Evolutionary conservation across 164 flowering plant species (phyloP).

Genomic region (Piper longum): DNA sequence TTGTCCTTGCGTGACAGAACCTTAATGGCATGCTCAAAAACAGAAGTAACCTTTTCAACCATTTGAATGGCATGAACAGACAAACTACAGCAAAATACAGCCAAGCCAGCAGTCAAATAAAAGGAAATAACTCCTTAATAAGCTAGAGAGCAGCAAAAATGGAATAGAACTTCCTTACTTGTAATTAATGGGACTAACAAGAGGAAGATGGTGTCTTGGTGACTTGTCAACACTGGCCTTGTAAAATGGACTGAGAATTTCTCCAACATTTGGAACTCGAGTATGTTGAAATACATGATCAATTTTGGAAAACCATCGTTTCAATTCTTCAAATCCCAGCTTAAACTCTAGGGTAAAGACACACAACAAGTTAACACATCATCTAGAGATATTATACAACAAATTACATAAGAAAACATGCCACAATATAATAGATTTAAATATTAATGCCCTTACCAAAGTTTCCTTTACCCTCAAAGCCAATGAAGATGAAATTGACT

Average conservation of each 20-base stretch:
- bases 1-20: slow-evolving; percentile 67
- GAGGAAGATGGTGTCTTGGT: slow-evolving; percentile 56
- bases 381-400: too few species aligned
- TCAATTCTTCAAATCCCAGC: slow-evolving; percentile 72
- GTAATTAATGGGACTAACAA: slow-evolving; percentile 66
- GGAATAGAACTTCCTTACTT: slow-evolving; percentile 34
- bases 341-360: slow-evolving; percentile 39
- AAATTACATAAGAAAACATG: too few species aligned
- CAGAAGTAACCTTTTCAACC: slow-evolving; percentile 83
- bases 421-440: too few species aligned
- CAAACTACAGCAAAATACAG: slow-evolving; percentile 27
- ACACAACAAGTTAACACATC: background rate
- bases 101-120: background rate
- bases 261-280: slow-evolving; percentile 62
- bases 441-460: slow-evolving; percentile 58
- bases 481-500: slow-evolving; percentile 86
- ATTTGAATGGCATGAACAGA: slow-evolving; percentile 91
- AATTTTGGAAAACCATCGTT: slow-evolving; percentile 89
- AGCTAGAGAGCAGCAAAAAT: background rate
- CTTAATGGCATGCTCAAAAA: slow-evolving; percentile 74
- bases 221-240: slow-evolving; percentile 43
- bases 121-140: background rate
- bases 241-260: slow-evolving; percentile 63
- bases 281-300: slow-evolving; percentile 93
- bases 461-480: slow-evolving; percentile 98